phyloP scores from a whole-genome alignment of 805 yeast genomes.

The Kodamaea hsintzibuensis region DNA sequence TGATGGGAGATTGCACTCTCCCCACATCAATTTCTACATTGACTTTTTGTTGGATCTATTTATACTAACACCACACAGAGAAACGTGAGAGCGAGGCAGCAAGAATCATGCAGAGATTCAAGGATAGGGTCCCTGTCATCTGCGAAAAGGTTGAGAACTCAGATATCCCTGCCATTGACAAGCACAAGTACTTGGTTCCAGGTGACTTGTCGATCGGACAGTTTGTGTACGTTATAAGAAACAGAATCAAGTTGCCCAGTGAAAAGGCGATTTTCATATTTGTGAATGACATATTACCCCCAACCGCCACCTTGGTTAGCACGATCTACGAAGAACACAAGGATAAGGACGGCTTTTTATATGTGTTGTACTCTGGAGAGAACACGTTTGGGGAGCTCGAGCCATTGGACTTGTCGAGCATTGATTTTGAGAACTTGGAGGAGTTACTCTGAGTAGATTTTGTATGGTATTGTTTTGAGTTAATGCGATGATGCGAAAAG shows the following conservation, averaged over 20 bases:
- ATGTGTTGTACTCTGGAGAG: conserved; percentile 95
- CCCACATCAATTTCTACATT: neutral
- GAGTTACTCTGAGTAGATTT: conserved; percentile 6
- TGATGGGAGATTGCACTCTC: neutral
- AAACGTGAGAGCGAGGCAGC: conserved; percentile 94
- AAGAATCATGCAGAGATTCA: conserved; percentile 84
- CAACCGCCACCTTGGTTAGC: conserved; percentile 96
- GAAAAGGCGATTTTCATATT: conserved; percentile 98
- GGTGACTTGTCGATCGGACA: conserved; percentile 96
- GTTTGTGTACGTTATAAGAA: conserved; percentile 95
- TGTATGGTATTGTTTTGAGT: neutral
- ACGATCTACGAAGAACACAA: conserved; percentile 94
- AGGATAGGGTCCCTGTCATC: conserved; percentile 92
- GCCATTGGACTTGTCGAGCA: conserved; percentile 11
- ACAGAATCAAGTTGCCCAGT: conserved; percentile 91
- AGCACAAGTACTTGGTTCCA: conserved; percentile 95
- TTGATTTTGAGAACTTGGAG: conserved; percentile 15
- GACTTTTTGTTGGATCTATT: neutral
- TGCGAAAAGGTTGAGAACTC: conserved; percentile 97
- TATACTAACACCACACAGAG: conserved; percentile 42
- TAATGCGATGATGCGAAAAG: neutral
- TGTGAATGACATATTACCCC: conserved; percentile 95
- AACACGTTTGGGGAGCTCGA: conserved; percentile 66
- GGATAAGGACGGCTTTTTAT: conserved; percentile 96
- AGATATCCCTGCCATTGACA: conserved; percentile 94